Base-by-base conservation (phyloP, 2,329 filamentous ascomycete genomes). In the Hypomyces rosellus region DNA sequence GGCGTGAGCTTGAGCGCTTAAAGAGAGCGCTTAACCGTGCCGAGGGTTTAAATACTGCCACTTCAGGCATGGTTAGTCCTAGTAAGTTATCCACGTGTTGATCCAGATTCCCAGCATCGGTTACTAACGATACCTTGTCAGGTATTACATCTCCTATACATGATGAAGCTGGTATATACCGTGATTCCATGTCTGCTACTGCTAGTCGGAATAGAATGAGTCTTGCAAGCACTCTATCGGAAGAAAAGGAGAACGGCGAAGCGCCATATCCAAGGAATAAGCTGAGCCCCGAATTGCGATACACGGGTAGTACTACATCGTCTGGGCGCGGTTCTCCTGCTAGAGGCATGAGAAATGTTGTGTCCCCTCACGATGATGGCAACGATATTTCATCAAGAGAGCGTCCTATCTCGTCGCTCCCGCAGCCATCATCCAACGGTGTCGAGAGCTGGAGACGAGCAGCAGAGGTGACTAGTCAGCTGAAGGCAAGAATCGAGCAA, bases 401-500 rank as follows among this genome's bases (percentile, higher is more conserved):
- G 44, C 62, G 69, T 4, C 67, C 67, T 0, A 61, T 61, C 39
- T 69, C 69, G 15, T 64, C 65, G 9, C 58, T 70, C 12, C 66
- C 68, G 4, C 67, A 68, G 18, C 61, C 68, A 4, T 52, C 62
- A 6, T 61, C 62, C 33, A 61, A 61, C 18, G 66, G 65, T 3
- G 67, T 63, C 2, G 93, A 99, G 72, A 97, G 91, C 66, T 99
- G 93, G 93, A 95, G 91, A 73, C 79, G 93, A 59, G 93, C 93
- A 15, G 93, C 93, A 2, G 93, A 99, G 73, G 93, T 99, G 51
- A 99, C 93, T 49, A 96, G 91, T 69, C 93, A 96, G 67, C 70
- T 99, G 63, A 99, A 97, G 74, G 90, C 92, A 47, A 83, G 93
- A 66, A 99, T 99, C 68, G 93, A 97, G 74, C 88, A 93, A 76